Base-by-base conservation (phyloP, 2,329 filamentous ascomycete species). In the Pseudopyricularia javanii region DNA sequence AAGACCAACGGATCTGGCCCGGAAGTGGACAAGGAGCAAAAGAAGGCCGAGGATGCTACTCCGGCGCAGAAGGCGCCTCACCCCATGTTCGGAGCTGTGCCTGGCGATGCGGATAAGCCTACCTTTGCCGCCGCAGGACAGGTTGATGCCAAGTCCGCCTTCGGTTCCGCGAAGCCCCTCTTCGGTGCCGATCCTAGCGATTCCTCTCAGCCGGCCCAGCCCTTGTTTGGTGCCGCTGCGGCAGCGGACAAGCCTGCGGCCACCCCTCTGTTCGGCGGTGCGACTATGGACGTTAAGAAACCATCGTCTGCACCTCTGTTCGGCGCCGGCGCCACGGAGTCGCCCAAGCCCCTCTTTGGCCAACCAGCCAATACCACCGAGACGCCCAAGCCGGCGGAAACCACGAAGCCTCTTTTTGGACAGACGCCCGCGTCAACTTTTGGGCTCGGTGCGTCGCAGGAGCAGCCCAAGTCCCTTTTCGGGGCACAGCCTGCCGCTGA, bases 191-290 rank as follows among this genome's bases (percentile, higher is more conserved):
- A 43, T 11, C 45, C 49, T 7, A 35, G 54, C 4, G 45, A 54
- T 12, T 12, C 57, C 15, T 34, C 50, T 8, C 50, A 54, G n/a
- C 24, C 53, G 15, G 51, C 53, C 17, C 55, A 56, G 49, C 50
- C 60, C 12, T 52, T 73, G n/a, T 74, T 74, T 56, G 71, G 70
- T 20, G 56, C 35, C n/a, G 50, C 35, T 14, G 5, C 57, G 49
- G 58, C 60, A 48, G 15, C 53, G 14, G 40, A 45, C 20, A 45
- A 45, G n/a, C 12, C 40, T 11, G 12, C 17, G 40, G 40, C 40
- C 8, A 7, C 22, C 8, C 37, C 37, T 43, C 9, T 30, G 28
- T 30, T 30, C 9, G 28, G 28, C 28, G 28, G 5, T 30, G 9
- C 28, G 5, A 30, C 28, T 9, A 30, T 9, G 9, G 28, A 30